These are phyloP conservation scores for Tilletia caries DNA, from an alignment of 1,284 basidiomycete genomes.

Conservation along the genomic window DNA sequence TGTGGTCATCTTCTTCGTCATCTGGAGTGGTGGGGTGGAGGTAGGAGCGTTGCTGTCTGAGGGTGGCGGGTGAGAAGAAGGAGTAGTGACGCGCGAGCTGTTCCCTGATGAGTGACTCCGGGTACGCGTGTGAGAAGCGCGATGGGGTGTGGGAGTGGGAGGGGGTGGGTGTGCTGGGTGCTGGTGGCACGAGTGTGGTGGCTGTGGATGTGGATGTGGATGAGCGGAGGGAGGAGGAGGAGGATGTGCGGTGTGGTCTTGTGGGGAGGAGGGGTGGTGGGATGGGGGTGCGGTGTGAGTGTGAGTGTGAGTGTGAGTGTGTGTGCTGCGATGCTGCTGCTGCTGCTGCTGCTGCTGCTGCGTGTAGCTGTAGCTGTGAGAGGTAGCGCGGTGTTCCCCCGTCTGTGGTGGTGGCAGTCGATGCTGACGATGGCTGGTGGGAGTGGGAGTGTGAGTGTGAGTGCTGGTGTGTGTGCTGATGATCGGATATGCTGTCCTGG, in stretches of 20 bases:
- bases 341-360: conserved; percentile 5
- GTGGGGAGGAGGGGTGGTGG: background rate
- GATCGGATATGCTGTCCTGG: too few species aligned
- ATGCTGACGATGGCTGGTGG: background rate
- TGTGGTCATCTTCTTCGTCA: background rate
- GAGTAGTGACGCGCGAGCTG: conserved; percentile 90
- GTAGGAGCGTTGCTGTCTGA: background rate
- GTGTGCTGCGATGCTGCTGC: background rate
- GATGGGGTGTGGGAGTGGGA: background rate
- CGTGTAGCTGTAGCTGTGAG: background rate
- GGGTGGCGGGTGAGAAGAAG: conserved; percentile 57
- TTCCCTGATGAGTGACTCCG: conserved; percentile 55
- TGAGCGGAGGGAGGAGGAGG: background rate
- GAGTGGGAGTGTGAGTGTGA: background rate
- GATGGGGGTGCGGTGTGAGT: background rate
- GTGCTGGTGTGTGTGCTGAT: too few species aligned
- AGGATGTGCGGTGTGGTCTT: background rate
- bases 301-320: background rate
- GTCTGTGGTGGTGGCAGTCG: too few species aligned
- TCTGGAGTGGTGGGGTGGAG: background rate
- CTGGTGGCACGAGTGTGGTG: too few species aligned
- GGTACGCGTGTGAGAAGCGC: conserved; percentile 25
- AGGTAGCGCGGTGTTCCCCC: conserved; percentile 17
- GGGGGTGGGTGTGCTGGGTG: background rate
- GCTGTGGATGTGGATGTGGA: background rate